phyloP scores from a whole-genome alignment of 352 stramenopile species.

The Globisporangium middletonii region DNA sequence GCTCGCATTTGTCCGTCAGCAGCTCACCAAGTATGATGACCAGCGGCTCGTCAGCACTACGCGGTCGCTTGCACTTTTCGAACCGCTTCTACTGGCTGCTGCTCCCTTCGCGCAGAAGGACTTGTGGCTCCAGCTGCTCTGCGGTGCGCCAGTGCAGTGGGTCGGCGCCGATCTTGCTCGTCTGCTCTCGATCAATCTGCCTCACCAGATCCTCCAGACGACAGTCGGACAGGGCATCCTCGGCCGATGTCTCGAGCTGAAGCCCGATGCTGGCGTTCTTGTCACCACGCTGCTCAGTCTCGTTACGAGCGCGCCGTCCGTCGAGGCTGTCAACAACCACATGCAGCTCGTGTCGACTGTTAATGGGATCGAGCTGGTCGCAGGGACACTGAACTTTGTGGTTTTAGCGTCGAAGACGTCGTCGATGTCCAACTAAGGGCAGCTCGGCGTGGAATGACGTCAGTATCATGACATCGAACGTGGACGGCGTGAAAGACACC shows the following conservation, averaged over 20 bases:
- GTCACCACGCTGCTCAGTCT: neutral
- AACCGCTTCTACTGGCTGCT: neutral
- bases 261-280: neutral
- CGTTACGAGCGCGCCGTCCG: neutral
- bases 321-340: conserved; percentile 5
- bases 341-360: conserved; percentile 2
- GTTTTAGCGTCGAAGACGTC: neutral
- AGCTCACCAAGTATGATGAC: neutral
- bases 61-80: neutral
- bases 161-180: neutral
- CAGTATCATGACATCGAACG: neutral
- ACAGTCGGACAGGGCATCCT: neutral
- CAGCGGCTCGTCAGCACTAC: neutral
- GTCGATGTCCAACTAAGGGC: neutral
- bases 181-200: conserved; percentile 1
- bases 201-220: neutral
- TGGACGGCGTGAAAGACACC: neutral
- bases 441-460: neutral
- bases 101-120: neutral
- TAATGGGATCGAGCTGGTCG: neutral
- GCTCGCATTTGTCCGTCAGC: neutral
- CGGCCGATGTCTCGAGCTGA: neutral
- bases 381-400: neutral
- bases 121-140: neutral
- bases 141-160: neutral